Evolutionary conservation across 192 early-diverging fungal species (phyloP).

Genomic region (Umbelopsis sp.): DNA sequence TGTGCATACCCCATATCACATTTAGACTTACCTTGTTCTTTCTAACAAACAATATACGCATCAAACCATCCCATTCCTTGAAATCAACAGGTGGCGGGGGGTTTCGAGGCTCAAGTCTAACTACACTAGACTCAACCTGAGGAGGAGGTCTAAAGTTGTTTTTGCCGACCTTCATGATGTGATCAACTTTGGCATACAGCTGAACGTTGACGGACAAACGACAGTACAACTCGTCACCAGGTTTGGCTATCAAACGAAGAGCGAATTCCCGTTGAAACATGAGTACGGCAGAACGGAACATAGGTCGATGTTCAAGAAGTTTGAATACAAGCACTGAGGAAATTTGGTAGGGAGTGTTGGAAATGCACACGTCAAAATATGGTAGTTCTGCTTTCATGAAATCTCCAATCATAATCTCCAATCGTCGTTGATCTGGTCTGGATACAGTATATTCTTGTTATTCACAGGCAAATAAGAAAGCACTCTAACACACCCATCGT

Average conservation of each 20-base stretch:
- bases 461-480: neutral
- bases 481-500: neutral
- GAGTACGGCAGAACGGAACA: conserved; percentile 90
- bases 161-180: conserved; percentile 97
- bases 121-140: conserved; percentile 93
- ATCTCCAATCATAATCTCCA: conserved; percentile 97
- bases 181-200: conserved; percentile 90
- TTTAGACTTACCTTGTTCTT: conserved; percentile 78
- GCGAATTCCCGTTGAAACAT: conserved; percentile 99
- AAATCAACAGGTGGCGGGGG: conserved; percentile 95
- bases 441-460: neutral
- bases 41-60: conserved; percentile 90
- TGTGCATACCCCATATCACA: neutral
- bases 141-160: conserved; percentile 99
- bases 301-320: conserved; percentile 90
- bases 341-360: conserved; percentile 98
- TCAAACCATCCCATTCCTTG: conserved; percentile 95
- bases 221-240: conserved; percentile 91
- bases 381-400: conserved; percentile 97
- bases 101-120: conserved; percentile 90
- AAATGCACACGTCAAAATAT: conserved; percentile 98
- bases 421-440: conserved; percentile 76
- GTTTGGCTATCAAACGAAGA: conserved; percentile 90
- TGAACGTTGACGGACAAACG: conserved; percentile 94
- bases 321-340: conserved; percentile 96